Evolutionary conservation across 208 protist genomes (phyloP), one percentile per base, ranked within the genome.

Genomic region (Trypanosoma vivax): DNA sequence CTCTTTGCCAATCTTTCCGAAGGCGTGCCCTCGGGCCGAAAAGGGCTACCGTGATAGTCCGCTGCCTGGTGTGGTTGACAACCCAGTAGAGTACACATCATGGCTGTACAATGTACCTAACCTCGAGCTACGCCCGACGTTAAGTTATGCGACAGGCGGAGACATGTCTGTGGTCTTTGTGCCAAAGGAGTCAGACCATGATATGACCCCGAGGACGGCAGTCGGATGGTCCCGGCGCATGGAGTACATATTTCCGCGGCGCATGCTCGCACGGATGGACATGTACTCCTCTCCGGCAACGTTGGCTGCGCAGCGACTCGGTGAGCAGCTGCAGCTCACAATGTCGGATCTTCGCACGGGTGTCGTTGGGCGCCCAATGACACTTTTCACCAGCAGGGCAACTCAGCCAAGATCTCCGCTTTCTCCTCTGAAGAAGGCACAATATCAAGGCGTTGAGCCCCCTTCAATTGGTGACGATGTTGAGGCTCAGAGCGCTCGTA

Each of bases 91-190:
- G 30, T 47, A 75, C 35, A 76, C 77, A 5, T 63, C 70, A 48
- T 87, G 78, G 83, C 60, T 74, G 9, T 90, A 90, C 57, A 79
- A 79, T 13, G 54, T 90, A 2, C 70, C 76, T 2, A 31, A 59
- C 14, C 34, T 53, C 6, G 30, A 67, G 5, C 23, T 69, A 21
- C 47, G 34, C 16, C 57, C 47, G 28, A 42, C 60, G 52, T 40
- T 82, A 30, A 35, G 47, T 29, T 6, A 21, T 4, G 31, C 16
- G 37, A 0, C 43, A 13, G 27, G 28, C 11, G 4, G 33, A 1
- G 24, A 53, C 19, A 67, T 80, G 47, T 67, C 50, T 5, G 52
- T 52, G 21, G 27, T 68, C 0, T 57, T 63, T 54, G 18, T 72
- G 0, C 54, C 63, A 21, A 34, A 30, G 10, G 31, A 25, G 19